phyloP scores from a whole-genome alignment of 768 basidiomycete genomes.

The Leccinum ochraceum region DNA sequence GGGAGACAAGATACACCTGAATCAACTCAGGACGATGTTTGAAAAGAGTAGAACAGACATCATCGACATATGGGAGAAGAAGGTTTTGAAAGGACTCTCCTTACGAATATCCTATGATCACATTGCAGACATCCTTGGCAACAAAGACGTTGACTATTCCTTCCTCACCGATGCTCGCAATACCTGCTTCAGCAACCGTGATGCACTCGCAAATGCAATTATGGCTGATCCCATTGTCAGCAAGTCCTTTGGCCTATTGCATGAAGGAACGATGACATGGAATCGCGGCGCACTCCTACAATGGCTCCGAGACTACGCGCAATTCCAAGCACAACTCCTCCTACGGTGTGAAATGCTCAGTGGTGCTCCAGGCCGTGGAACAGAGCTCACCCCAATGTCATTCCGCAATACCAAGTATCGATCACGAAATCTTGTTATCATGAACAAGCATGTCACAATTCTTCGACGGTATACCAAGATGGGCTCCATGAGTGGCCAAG shows the following conservation, averaged over 20 bases:
- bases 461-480: not conserved
- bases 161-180: not conserved
- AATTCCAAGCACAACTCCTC: not conserved
- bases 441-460: not conserved
- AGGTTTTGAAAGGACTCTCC: not conserved
- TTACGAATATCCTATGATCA: not conserved
- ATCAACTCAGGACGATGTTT: not conserved
- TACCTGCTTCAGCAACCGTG: not conserved
- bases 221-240: not conserved
- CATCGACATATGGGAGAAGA: not conserved
- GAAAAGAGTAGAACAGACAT: not conserved
- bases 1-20: not conserved
- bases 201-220: not conserved
- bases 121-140: not conserved
- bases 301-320: not conserved
- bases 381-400: not conserved
- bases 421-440: not conserved
- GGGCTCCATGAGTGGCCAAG: not conserved
- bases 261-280: not conserved
- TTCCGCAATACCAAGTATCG: not conserved
- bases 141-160: not conserved
- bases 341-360: not conserved
- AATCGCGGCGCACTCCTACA: not conserved
- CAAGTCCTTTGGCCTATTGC: not conserved
- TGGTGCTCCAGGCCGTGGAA: not conserved